These are phyloP conservation scores for Hypoxylon sp. DNA, from an alignment of 2,329 filamentous ascomycete genomes.

Conservation along the genomic window DNA sequence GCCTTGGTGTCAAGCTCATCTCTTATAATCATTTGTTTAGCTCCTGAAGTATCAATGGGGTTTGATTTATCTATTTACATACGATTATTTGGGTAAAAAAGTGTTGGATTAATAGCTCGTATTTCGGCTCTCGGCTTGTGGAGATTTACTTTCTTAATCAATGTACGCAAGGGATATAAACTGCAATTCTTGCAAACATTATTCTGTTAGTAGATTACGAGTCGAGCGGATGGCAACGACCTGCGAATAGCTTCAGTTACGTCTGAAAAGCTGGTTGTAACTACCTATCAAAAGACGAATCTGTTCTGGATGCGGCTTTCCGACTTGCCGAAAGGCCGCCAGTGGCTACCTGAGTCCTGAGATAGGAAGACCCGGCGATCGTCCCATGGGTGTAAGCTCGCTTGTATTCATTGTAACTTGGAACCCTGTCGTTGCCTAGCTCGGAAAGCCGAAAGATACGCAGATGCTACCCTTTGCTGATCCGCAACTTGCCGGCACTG, in stretches of 20 bases:
- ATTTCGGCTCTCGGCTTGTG: not conserved
- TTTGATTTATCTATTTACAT: too few relatives aligned
- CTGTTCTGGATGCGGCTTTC: conserved; percentile 23
- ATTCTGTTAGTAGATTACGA: not conserved
- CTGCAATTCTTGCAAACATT: not conserved
- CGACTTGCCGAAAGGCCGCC: conserved; percentile 13
- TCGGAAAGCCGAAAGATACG: conserved; percentile 29
- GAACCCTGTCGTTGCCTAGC: conserved; percentile 25
- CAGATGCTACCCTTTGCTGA: conserved; percentile 3
- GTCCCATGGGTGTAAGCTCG: conserved; percentile 20
- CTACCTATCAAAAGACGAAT: not conserved
- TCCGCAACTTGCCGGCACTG: conserved; percentile 6
- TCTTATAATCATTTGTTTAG: too few relatives aligned
- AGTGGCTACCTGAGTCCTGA: conserved; percentile 1
- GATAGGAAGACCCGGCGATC: conserved; percentile 24
- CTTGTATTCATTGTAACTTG: conserved; percentile 27
- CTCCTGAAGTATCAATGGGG: too few relatives aligned
- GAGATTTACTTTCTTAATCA: not conserved
- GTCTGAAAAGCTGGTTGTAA: conserved; percentile 4
- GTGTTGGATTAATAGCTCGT: not conserved
- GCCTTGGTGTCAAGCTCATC: not conserved
- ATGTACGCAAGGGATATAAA: conserved; percentile 9
- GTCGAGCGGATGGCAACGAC: conserved; percentile 10
- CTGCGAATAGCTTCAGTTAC: conserved; percentile 34
- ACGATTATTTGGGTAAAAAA: not conserved